Evolutionary conservation across 169 alveolate species (phyloP), one percentile per base, ranked within the genome.

Genomic region (Babesia sp.): DNA sequence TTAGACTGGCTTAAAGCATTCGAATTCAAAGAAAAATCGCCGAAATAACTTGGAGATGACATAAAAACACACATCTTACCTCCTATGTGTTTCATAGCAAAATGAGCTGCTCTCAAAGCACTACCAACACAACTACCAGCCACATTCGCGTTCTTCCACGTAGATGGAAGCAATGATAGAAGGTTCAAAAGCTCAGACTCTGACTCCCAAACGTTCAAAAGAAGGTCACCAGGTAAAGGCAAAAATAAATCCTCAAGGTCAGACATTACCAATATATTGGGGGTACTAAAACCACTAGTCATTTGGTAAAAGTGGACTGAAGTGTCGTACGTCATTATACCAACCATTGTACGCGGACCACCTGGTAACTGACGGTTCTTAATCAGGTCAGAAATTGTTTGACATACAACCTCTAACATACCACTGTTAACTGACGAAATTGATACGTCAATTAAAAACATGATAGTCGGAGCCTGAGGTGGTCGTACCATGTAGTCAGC

Each of bases 401-500:
- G 82, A 34, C 96, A 85, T 26, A 91, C 96, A 9, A 92, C 87
- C 59, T 86, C 92, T 46, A 95, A 75, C 73, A 93, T 92, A 36
- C 99, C 99, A 14, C 97, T 87, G 64, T 93, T 92, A 0, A 96
- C 95, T 6, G 99, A 93, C 22, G 90, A 90, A 50, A 86, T 84
- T 11, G 97, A 91, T 46, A 95, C 98, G 75, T 96, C 99, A 44
- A 95, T 78, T 28, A 91, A 79, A 68, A 91, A 91, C 85, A 97
- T 85, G 79, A 85, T 96, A n/a, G 94, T 95, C 4, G 99, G 97
- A 3, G 99, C 97, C 91, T 93, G 96, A 5, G 99, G 99, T 2
- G 99, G 98, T 45, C 99, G 88, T 31, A 93, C 93, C 97, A 96
- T 97, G 82, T 96, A 97, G 86, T 96, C 98, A 44, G 94, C 95